Base-by-base conservation (phyloP, 768 basidiomycete species). In the Lactifluus hygrophoroides region DNA sequence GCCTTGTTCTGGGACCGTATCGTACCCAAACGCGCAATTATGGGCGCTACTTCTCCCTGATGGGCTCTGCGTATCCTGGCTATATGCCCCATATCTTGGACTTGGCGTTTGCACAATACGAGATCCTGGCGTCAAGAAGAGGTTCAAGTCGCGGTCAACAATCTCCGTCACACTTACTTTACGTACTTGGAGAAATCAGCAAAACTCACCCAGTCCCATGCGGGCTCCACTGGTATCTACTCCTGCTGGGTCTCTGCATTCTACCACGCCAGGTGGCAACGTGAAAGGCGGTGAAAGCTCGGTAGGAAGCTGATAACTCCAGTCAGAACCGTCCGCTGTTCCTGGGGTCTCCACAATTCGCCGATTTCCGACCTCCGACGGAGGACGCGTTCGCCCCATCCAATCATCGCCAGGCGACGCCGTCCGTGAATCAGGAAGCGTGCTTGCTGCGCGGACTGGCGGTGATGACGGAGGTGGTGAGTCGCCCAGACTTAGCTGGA, bases 401-500 rank as follows among this genome's bases (percentile, higher is more conserved):
- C 55, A 53, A 57, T 62, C 55, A 46, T 56, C 42, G 21, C 51
- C 30, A 3, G 48, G 63, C 17, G 56, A 50, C 30, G 58, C 46
- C 17, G 48, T 55, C 19, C 59, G 54, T 46, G 59, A 56, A 28
- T 60, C 59, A 21, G 54, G 54, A 60, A 56, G 54, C 7, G 54
- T 47, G 49, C 59, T 60, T 17, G 37, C 32, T 28, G 60, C 40
- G 43, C 59, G 62, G 34, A 48, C 54, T 45, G 62, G 51, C 13
- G 62, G 51, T 14, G 60, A 49, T 34, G 62, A 34, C 13, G 60
- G 55, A 28, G 62, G 55, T 21, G 60, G 19, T 40, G 52, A 21
- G 56, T 63, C 54, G 40, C 54, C 53, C 27, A 63, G 35, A 35
- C 47, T 56, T 17, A 64, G 56, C 54, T 64, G 64, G 50, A 62